These are phyloP conservation scores for Dipteronia dyeriana DNA, from an alignment of 345 rosid species.

Conservation along the genomic window DNA sequence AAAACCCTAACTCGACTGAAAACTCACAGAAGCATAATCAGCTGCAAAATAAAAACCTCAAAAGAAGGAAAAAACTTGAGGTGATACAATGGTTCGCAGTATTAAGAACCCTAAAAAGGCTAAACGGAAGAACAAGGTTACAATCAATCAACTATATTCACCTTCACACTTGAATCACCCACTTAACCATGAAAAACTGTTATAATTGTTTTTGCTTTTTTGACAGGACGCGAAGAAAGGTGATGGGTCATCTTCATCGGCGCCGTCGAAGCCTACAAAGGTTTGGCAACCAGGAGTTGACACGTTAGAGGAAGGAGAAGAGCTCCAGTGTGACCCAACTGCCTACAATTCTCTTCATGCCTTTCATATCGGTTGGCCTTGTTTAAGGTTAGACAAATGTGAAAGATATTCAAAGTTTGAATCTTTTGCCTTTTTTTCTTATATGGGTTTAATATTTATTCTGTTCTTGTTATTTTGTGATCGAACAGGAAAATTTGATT, in stretches of 20 bases:
- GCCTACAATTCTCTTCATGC: slow-evolving; percentile 89
- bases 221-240: slow-evolving; percentile 50
- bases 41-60: not conserved
- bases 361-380: slow-evolving; percentile 93
- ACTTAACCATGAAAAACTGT: not conserved
- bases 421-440: not conserved
- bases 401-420: not conserved
- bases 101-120: slow-evolving; percentile 71
- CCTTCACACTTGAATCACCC: not conserved
- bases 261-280: slow-evolving; percentile 62
- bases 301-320: slow-evolving; percentile 91
- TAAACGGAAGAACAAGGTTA: slow-evolving; percentile 80
- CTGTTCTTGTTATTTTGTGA: not conserved
- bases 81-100: slow-evolving; percentile 61
- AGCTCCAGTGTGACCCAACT: slow-evolving; percentile 92
- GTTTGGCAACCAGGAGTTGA: slow-evolving; percentile 99
- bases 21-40: not conserved
- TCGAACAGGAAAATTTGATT: not conserved
- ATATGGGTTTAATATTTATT: not conserved
- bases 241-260: slow-evolving; percentile 58
- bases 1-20: slow-evolving; percentile 21
- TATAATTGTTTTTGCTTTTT: not conserved
- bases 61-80: not conserved
- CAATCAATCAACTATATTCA: not conserved
- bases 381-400: slow-evolving; percentile 59